These are phyloP conservation scores for Aspergillus sclerotiicarbonarius DNA, from an alignment of 495 filamentous ascomycete genomes.

Conservation along the genomic window DNA sequence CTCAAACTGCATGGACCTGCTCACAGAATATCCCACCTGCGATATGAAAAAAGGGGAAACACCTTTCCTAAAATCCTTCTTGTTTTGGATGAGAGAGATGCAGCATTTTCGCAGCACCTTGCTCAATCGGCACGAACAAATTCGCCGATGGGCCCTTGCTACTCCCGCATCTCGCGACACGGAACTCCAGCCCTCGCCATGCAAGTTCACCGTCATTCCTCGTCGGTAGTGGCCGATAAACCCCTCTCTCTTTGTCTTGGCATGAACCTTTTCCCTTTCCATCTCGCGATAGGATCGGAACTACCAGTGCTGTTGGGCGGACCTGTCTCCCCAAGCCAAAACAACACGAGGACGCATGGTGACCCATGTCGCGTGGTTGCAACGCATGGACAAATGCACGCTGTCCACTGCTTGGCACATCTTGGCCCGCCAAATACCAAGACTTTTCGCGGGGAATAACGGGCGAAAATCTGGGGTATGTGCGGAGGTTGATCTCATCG, in stretches of 20 bases:
- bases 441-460: constrained; percentile 13
- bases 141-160: background rate
- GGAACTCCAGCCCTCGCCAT: background rate
- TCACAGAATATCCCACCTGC: too few relatives aligned
- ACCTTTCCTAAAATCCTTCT: too few relatives aligned
- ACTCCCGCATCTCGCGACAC: background rate
- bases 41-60: too few relatives aligned
- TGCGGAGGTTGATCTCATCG: constrained; percentile 4
- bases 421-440: constrained; percentile 21
- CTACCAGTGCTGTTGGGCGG: background rate
- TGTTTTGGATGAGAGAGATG: too few relatives aligned
- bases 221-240: background rate
- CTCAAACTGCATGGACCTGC: too few relatives aligned
- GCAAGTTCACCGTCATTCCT: background rate
- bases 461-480: background rate
- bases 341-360: background rate
- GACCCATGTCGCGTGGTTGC: constrained; percentile 7
- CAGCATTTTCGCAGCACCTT: background rate
- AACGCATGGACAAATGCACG: constrained; percentile 14
- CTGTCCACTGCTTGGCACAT: constrained; percentile 22
- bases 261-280: background rate
- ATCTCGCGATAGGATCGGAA: background rate
- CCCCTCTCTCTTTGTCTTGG: background rate
- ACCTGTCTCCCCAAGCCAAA: background rate
- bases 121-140: background rate